A percentile compares a stretch with the other conserved stretches of the same genome.
Evolutionary conservation across 129 eudicot species (phyloP).

Genomic region (Gnaphalium uliginosum): DNA sequence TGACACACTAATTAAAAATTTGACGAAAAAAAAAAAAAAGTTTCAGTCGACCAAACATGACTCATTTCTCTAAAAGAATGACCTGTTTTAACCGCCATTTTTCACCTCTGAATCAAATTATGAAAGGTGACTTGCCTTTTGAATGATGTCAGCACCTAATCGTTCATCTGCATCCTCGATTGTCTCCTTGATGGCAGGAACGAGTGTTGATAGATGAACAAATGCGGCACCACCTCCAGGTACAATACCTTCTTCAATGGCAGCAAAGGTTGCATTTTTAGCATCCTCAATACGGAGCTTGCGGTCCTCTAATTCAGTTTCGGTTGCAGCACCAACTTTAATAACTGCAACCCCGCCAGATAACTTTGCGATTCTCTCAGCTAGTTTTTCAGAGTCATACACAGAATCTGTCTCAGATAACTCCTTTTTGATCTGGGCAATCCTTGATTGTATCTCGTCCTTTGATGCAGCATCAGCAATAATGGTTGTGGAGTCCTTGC

Average conservation of each 20-base stretch:
- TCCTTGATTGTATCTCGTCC: slow-evolving; percentile 77
- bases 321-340: slow-evolving; percentile 94
- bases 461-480: slow-evolving; percentile 89
- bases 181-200: slow-evolving; percentile 70
- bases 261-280: slow-evolving; percentile 91
- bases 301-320: slow-evolving; percentile 80
- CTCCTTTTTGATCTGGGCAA: slow-evolving; percentile 69
- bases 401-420: slow-evolving; percentile 69
- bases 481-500: slow-evolving; percentile 70
- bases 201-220: slow-evolving; percentile 64
- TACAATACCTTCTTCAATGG: slow-evolving; percentile 87
- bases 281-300: slow-evolving; percentile 85
- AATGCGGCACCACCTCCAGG: slow-evolving; percentile 93
- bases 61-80: neutral
- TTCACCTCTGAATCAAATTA: neutral
- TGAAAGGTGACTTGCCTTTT: slow-evolving; percentile 46
- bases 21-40: too few species aligned
- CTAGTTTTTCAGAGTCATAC: slow-evolving; percentile 69
- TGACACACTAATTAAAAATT: too few species aligned
- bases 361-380: slow-evolving; percentile 78
- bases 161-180: slow-evolving; percentile 74
- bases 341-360: slow-evolving; percentile 89
- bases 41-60: neutral
- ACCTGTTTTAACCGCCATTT: neutral
- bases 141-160: slow-evolving; percentile 77